These are phyloP conservation scores for Chalciporus sp. DNA, from an alignment of 1,284 basidiomycete genomes.

Conservation along the genomic window DNA sequence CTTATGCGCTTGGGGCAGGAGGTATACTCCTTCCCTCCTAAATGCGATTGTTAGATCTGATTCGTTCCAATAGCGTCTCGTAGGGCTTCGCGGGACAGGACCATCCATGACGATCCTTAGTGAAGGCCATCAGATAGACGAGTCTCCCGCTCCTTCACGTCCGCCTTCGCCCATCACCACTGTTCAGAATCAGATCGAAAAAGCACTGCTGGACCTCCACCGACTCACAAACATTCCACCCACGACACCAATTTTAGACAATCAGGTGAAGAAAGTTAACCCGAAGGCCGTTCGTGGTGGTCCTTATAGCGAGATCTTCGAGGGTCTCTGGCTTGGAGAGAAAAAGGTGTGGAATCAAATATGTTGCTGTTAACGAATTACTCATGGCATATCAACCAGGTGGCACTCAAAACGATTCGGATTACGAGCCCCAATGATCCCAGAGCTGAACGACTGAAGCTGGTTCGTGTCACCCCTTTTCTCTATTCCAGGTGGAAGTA, in stretches of 20 bases:
- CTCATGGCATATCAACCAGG: constrained; percentile 35
- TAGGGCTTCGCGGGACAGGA: constrained; percentile 15
- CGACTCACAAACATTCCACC: constrained; percentile 51
- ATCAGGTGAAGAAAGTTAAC: constrained; percentile 43
- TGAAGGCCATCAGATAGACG: constrained; percentile 22
- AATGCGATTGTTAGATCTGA: not conserved
- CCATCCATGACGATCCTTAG: constrained; percentile 19
- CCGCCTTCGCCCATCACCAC: constrained; percentile 31
- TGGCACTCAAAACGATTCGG: constrained; percentile 56
- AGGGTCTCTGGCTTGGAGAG: constrained; percentile 52
- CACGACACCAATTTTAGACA: constrained; percentile 48
- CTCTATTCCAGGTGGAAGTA: not conserved
- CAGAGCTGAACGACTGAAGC: constrained; percentile 40
- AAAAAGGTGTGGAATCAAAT: constrained; percentile 40
- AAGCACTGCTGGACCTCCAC: constrained; percentile 48
- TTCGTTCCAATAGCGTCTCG: constrained; percentile 33
- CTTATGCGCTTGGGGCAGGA: constrained; percentile 56
- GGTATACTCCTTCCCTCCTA: constrained; percentile 28
- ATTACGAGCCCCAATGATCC: constrained; percentile 44
- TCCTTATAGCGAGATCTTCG: constrained; percentile 52
- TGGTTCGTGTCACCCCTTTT: constrained; percentile 13
- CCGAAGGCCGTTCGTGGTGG: constrained; percentile 47
- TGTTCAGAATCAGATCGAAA: constrained; percentile 44
- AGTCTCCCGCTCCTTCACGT: constrained; percentile 25
- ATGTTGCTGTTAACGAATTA: not conserved